These are phyloP conservation scores for Wickerhamomyces tratensis DNA, from an alignment of 805 yeast genomes.

Conservation along the genomic window DNA sequence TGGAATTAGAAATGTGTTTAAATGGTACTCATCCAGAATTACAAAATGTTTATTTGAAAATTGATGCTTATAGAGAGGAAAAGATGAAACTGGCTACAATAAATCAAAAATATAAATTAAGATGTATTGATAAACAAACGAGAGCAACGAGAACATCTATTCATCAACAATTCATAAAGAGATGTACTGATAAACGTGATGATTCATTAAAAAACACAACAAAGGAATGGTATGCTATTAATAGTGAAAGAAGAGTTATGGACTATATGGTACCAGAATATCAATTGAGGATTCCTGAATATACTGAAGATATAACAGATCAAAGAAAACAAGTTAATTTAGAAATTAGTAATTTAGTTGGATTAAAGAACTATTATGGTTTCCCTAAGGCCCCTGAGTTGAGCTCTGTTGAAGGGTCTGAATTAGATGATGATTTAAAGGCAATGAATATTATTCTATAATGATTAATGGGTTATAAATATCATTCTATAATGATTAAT, in stretches of 20 bases:
- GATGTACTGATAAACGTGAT: constrained; percentile 55
- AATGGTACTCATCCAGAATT: constrained; percentile 91
- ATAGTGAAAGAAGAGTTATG: constrained; percentile 76
- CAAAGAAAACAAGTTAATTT: constrained; percentile 58
- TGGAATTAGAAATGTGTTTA: constrained; percentile 78
- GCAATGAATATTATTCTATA: constrained; percentile 31
- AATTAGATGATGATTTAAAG: constrained; percentile 60
- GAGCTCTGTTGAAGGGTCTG: constrained; percentile 56
- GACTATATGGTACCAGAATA: constrained; percentile 48
- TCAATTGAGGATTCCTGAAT: constrained; percentile 29
- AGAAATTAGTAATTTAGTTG: constrained; percentile 63
- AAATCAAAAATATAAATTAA: constrained; percentile 54
- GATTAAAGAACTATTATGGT: constrained; percentile 57
- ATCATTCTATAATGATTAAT: no score
- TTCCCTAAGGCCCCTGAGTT: constrained; percentile 79
- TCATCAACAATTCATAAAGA: constrained; percentile 75
- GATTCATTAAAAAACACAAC: constrained; percentile 66
- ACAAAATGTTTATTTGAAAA: constrained; percentile 56
- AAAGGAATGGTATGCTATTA: constrained; percentile 83
- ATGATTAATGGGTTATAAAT: no score
- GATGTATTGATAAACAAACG: constrained; percentile 75
- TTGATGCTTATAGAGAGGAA: constrained; percentile 66
- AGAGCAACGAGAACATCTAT: constrained; percentile 67
- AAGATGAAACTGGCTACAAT: constrained; percentile 43
- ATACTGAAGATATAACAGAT: constrained; percentile 41